Evolutionary conservation across 176 grass and related monocot genomes (phyloP).

Genomic region (Avena sativa): DNA sequence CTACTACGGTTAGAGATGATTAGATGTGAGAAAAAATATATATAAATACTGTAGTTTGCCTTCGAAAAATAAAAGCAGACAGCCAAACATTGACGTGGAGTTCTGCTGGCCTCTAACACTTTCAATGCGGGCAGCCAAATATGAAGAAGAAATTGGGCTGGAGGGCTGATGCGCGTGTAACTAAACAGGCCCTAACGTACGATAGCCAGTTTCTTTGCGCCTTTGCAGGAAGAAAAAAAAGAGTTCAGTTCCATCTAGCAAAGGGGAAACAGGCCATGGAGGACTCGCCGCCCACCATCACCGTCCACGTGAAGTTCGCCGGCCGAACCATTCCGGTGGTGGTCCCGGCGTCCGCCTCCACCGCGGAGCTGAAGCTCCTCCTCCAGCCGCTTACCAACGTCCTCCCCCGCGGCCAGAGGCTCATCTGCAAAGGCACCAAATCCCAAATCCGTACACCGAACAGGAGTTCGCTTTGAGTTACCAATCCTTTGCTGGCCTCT

Average conservation of each 20-base stretch:
- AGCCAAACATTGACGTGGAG: too few relatives aligned
- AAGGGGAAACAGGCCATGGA: conserved; percentile 29
- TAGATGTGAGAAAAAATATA: too few relatives aligned
- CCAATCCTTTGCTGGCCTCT: neutral
- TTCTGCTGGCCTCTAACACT: too few relatives aligned
- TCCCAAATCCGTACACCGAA: conserved; percentile 21
- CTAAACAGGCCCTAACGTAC: too few relatives aligned
- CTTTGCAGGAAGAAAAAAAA: neutral
- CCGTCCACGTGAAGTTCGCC: conserved; percentile 82
- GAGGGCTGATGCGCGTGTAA: too few relatives aligned
- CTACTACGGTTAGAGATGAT: too few relatives aligned
- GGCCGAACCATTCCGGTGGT: conserved; percentile 77
- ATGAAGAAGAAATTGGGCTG: too few relatives aligned
- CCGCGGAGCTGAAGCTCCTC: conserved; percentile 76
- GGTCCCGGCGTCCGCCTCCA: conserved; percentile 44
- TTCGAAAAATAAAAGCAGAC: too few relatives aligned
- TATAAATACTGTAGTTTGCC: too few relatives aligned
- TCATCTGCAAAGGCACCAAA: conserved; percentile 85
- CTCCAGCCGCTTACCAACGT: conserved; percentile 96
- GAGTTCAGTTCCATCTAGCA: neutral
- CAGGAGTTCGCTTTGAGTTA: neutral
- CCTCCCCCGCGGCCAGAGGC: conserved; percentile 88
- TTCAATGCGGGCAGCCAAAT: too few relatives aligned
- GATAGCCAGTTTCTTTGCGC: too few relatives aligned
- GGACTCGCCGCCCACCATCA: conserved; percentile 49